These are phyloP conservation scores for Fusarium sp. DNA, from an alignment of 2,329 filamentous ascomycete genomes.

Conservation along the genomic window DNA sequence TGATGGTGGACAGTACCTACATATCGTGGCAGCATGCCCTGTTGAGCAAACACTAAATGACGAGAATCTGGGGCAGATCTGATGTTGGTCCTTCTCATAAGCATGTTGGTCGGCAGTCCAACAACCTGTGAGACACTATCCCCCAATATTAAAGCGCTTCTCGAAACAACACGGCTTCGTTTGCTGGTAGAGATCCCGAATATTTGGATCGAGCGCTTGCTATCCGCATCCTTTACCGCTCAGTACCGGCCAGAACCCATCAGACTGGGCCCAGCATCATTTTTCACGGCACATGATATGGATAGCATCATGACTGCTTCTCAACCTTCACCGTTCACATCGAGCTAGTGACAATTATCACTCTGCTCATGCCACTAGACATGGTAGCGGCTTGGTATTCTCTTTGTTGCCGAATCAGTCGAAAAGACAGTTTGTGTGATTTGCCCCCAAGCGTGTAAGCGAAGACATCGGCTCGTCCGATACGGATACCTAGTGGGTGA, in stretches of 20 bases:
- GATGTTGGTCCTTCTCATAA: constrained; percentile 30
- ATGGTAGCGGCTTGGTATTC: constrained; percentile 17
- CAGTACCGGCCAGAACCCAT: constrained; percentile 7
- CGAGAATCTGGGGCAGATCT: constrained; percentile 25
- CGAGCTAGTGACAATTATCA: constrained; percentile 23
- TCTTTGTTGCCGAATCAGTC: constrained; percentile 28
- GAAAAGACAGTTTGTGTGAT: constrained; percentile 30
- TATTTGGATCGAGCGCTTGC: constrained; percentile 19
- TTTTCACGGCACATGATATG: constrained; percentile 17
- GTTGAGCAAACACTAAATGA: constrained; percentile 16
- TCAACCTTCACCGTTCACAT: constrained; percentile 4
- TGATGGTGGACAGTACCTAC: background rate
- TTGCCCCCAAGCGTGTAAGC: constrained; percentile 36
- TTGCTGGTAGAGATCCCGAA: constrained; percentile 8
- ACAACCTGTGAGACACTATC: constrained; percentile 21
- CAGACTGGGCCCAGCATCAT: constrained; percentile 14
- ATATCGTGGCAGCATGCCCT: constrained; percentile 17
- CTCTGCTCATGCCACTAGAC: constrained; percentile 22
- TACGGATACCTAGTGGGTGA: constrained; percentile 44
- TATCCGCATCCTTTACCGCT: constrained; percentile 20
- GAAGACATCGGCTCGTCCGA: constrained; percentile 39
- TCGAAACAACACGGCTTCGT: constrained; percentile 29
- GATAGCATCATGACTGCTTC: constrained; percentile 7
- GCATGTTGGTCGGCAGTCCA: constrained; percentile 20
- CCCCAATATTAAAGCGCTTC: constrained; percentile 34